Evolutionary conservation across 2,329 filamentous ascomycete species (phyloP), one percentile per base, ranked within the genome.

Genomic region (Talaromyces sp.): DNA sequence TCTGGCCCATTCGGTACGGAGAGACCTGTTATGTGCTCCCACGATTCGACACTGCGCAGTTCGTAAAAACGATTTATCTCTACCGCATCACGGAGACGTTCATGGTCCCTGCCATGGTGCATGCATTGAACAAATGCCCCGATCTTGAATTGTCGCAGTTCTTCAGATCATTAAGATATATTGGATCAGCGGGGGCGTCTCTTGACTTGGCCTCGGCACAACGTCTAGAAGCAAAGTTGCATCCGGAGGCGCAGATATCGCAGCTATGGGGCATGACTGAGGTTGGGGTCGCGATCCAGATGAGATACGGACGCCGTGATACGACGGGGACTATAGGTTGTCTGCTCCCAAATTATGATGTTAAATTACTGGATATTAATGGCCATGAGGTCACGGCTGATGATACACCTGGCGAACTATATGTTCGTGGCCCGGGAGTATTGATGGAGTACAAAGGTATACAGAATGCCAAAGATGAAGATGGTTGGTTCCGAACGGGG

Each of bases 251-350:
- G 0, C 69, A 71, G 17, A 72, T 81, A 13, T 71, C 71, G 9
- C 78, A 80, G 59, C 73, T 81, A 37, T 84, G 78, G 75, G 81
- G 81, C 1, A 81, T 82, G 77, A 83, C 81, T 0, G 81, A 84
- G 66, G 73, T 67, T 63, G 81, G 81, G 57, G 74, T 69, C 63
- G 72, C 63, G 2, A 75, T 78, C 64, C 74, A 76, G 56, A 73
- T 70, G 55, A 69, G 67, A 17, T 75, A 72, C 54, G 66, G 69
- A 1, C 69, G 77, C 53, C 66, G 69, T 13, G 77, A 79, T 46
- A 64, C 68, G 15, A 73, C 74, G 4, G 78, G 74, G 21, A 80
- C 79, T 41, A 77, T 83, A 7, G 81, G 81, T 5, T 67, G 73
- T 2, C 65, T 75, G 7, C 59, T 80, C 10, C 67, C 76, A 0